A percentile compares a stretch with the other conserved stretches of the same genome.
These are phyloP conservation scores for Tricladium varicosporioides DNA, from an alignment of 2,329 filamentous ascomycete species.

Conservation along the genomic window DNA sequence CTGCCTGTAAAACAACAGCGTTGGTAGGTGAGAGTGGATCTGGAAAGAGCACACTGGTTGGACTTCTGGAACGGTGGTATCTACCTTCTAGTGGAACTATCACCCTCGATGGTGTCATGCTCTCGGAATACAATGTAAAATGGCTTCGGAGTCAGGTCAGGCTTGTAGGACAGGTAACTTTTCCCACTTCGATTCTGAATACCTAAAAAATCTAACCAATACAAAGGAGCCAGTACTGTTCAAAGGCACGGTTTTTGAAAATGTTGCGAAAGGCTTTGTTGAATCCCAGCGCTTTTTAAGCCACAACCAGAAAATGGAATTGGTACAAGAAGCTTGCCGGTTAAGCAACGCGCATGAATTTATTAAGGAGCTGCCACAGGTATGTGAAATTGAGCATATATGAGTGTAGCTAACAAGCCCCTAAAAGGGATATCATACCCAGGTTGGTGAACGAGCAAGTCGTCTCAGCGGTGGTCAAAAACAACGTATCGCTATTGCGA, in stretches of 20 bases:
- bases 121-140: conserved; percentile 76
- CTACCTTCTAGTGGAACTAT: conserved; percentile 79
- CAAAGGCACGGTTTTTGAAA: conserved; percentile 81
- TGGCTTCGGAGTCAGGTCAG: conserved; percentile 93
- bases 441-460: conserved; percentile 94
- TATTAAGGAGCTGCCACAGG: conserved; percentile 73
- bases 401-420: no score
- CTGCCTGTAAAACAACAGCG: conserved; percentile 88
- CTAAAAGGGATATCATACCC: conserved; percentile 86
- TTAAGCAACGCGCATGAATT: conserved; percentile 96
- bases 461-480: conserved; percentile 93
- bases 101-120: conserved; percentile 78
- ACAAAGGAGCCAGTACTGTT: conserved; percentile 93
- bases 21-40: conserved; percentile 92
- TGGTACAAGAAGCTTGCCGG: conserved; percentile 77
- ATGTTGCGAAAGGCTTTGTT: conserved; percentile 87
- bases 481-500: conserved; percentile 91
- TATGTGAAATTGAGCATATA: no score
- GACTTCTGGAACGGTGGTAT: conserved; percentile 91
- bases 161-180: conserved; percentile 85
- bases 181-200: no score
- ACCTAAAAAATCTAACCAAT: no score
- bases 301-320: conserved; percentile 63
- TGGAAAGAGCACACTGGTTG: conserved; percentile 92
- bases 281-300: conserved; percentile 76